Base-by-base conservation (phyloP, 192 early-diverging fungal species). In the Funneliformis mosseae region DNA sequence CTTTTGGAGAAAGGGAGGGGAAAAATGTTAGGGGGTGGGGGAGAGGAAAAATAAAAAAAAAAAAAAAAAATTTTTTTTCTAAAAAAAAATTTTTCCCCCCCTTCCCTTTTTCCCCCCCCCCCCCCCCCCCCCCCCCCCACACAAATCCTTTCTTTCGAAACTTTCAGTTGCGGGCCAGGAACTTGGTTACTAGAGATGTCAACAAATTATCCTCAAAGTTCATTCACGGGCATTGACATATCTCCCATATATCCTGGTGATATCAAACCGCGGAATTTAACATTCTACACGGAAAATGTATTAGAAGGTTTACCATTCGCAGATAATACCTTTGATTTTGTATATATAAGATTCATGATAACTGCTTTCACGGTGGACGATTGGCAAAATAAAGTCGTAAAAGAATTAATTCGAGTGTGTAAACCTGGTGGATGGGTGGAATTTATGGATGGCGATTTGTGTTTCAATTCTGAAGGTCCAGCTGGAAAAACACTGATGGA, bases 361-460 rank as follows among this genome's bases (percentile, higher is more conserved):
- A 74, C 82, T 21, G 85, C 75, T 6, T 83, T 90, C 23, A 84
- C 83, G 4, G 87, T 83, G 18, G 79, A 89, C 25, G 79, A 84
- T 42, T 89, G 88, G 87, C 79, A 81, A 3, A 78, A 82, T 33
- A 70, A 70, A 70, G 79, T 86, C 38, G 74, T 89, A 23, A 76
- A 84, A 69, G 88, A 89, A 79, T 80, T 89, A 28, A 79, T 87
- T 1, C 82, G 88, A 8, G 87, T 89, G 14, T 83, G 83, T 55
- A 89, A 89, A 81, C 88, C 88, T n/a, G 88, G 87, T 21, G 88
- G 88, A 33, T 88, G 72, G 33, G 66, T 90, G 18, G 88, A 89
- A 62, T 59, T 90, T 23, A 82, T 86, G 38, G 88, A 70, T 23
- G 68, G 68, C 10, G 68, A 70, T 70, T 21, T 70, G 18, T 21